Base-by-base conservation (phyloP, 2,329 filamentous ascomycete species). In the Sporothrix pallida region DNA sequence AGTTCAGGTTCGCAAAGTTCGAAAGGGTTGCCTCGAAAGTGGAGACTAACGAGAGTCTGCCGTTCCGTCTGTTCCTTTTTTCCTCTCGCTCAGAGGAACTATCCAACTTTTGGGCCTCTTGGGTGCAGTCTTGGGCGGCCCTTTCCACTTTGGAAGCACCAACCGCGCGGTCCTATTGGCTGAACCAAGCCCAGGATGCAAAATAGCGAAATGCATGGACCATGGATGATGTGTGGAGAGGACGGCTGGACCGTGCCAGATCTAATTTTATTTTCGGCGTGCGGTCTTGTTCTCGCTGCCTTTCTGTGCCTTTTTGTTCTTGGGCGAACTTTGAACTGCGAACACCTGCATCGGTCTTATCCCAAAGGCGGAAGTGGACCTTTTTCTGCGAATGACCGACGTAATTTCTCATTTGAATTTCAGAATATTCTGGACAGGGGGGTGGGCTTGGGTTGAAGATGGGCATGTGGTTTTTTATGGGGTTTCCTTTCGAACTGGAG, bases 201-300 rank as follows among this genome's bases (percentile, higher is more conserved):
- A 37, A 37, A 56, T 23, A 26, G 52, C 31, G 7, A 12, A 26
- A 56, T 13, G 60, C 60, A 65, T 65, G 60, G 60, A 46, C 60
- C 60, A 65, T 65, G 60, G 60, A 23, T 42, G 17, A 20, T 44
- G n/a, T 26, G 20, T 44, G 65, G 65, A 37, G 23, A 13, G 17
- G 65, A 52, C 67, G 37, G 68, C 52, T 71, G 56, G 70, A 58
- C 70, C 44, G 70, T 71, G 70, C 70, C n/a, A 52, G 44, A 71
- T 71, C 70, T 71, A 71, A 71, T 71, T 71, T 71, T 71, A 71
- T 71, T 71, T 71, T 71, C 70, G 50, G 67, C 67, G 67, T 63
- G 70, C 70, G 50, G 70, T 62, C 69, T 62, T 37, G 31, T 37
- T 5, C 31, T 37, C 23, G 31, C 31, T 37, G 31, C 31, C 31